Evolutionary conservation across 805 yeast species (phyloP), one percentile per base, ranked within the genome.

Genomic region (Kockiozyma suomiensis): DNA sequence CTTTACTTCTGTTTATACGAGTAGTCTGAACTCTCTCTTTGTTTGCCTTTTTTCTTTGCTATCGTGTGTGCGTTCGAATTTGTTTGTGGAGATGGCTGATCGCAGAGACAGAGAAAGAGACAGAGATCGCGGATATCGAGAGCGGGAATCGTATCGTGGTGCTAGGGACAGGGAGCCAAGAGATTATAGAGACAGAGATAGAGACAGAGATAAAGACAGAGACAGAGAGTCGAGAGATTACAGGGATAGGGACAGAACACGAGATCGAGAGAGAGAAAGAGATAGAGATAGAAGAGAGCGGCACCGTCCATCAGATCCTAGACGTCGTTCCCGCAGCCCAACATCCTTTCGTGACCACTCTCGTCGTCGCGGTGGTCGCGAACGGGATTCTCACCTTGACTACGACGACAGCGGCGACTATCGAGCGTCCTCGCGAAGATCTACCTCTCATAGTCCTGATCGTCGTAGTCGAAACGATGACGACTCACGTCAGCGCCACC

Each of bases 71-170:
- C 42, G 19, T 38, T 38, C n/a, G n/a, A n/a, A n/a, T n/a, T n/a
- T n/a, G n/a, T 15, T 10, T 26, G 50, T 6, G 38, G 26, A 45
- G 21, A 52, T 54, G 46, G 42, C 46, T 23, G 52, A 38, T 21
- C 46, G 46, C 8, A 17, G 42, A 15, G 45, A 45, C 26, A 37
- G 45, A 17, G 50, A 32, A 23, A 23, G 30, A 13, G 60, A 45
- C 45, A 50, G 38, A 17, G 52, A 46, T 26, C 35, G 42, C 17
- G 48, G 54, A 42, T 50, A 58, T n/a, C 47, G 50, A 12, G 40
- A 30, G 4, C 53, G 59, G 35, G 42, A 38, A 8, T 46, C 32
- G 4, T 37, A 56, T 46, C 58, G 58, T 7, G 25, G 40, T 23
- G 38, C 17, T 15, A 26, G 45, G 38, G 48, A 28, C n/a, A 7